These are phyloP conservation scores for Amylocarpus encephaloides DNA, from an alignment of 2,329 filamentous ascomycete genomes.

Conservation along the genomic window DNA sequence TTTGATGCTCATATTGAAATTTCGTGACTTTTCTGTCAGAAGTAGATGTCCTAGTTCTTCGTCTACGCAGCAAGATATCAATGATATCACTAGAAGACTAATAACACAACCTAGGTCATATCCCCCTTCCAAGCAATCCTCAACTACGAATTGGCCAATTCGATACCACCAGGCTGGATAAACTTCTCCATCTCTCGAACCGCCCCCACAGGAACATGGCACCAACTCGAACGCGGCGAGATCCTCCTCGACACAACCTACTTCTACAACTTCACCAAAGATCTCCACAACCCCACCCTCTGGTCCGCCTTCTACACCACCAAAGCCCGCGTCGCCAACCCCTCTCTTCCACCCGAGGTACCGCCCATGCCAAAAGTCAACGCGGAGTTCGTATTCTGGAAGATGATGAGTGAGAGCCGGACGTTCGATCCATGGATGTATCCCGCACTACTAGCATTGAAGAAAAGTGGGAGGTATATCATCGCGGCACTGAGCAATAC, in stretches of 20 bases:
- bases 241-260: constrained; percentile 69
- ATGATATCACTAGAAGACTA: not conserved
- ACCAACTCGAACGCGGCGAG: constrained; percentile 77
- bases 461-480: constrained; percentile 57
- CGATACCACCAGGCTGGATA: constrained; percentile 82
- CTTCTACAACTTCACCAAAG: constrained; percentile 67
- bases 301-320: constrained; percentile 63
- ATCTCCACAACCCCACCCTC: constrained; percentile 58
- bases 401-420: constrained; percentile 55
- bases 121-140: constrained; percentile 92
- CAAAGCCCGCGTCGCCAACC: constrained; percentile 32
- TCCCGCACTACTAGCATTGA: constrained; percentile 68
- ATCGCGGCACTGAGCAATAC: constrained; percentile 87
- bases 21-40: no score
- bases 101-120: constrained; percentile 49
- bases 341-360: constrained; percentile 35
- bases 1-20: no score
- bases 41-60: no score
- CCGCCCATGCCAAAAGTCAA: constrained; percentile 69
- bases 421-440: constrained; percentile 44
- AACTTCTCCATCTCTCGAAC: constrained; percentile 82
- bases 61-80: no score
- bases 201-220: constrained; percentile 77
- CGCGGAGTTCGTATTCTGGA: constrained; percentile 71
- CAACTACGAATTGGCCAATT: constrained; percentile 72